These are phyloP conservation scores for Heritiera littoralis DNA, from an alignment of 345 rosid species.

Conservation along the genomic window DNA sequence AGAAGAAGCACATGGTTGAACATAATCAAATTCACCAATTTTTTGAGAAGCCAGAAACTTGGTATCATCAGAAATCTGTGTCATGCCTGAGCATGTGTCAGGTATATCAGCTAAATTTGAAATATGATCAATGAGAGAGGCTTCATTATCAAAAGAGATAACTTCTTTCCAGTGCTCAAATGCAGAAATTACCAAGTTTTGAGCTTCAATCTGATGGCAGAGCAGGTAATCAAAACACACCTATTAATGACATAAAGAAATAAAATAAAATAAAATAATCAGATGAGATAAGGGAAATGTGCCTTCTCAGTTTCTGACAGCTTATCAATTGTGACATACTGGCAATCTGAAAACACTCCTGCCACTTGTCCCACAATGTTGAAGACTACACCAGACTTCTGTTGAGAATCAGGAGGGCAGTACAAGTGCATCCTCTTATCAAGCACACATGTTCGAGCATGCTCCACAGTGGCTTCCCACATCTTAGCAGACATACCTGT, in stretches of 20 bases:
- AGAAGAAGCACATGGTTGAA: constrained; percentile 52
- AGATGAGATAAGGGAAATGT: constrained; percentile 28
- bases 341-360: constrained; percentile 73
- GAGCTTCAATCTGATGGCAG: constrained; percentile 67
- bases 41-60: constrained; percentile 45
- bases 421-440: constrained; percentile 68
- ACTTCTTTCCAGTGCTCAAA: constrained; percentile 66
- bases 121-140: constrained; percentile 45
- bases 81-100: constrained; percentile 41
- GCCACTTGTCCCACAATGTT: constrained; percentile 86
- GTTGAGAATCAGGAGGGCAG: constrained; percentile 54
- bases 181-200: constrained; percentile 63
- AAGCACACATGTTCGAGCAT: constrained; percentile 77
- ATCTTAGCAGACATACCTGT: constrained; percentile 98
- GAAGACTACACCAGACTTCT: constrained; percentile 82
- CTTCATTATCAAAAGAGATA: constrained; percentile 61
- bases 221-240: constrained; percentile 22
- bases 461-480: constrained; percentile 95
- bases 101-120: constrained; percentile 38
- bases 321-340: constrained; percentile 61
- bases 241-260: constrained; percentile 25
- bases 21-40: constrained; percentile 57
- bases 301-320: constrained; percentile 86
- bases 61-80: constrained; percentile 44
- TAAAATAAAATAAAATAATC: not conserved